These are phyloP conservation scores for Theileria parva DNA, from an alignment of 169 alveolate species.

Conservation along the genomic window DNA sequence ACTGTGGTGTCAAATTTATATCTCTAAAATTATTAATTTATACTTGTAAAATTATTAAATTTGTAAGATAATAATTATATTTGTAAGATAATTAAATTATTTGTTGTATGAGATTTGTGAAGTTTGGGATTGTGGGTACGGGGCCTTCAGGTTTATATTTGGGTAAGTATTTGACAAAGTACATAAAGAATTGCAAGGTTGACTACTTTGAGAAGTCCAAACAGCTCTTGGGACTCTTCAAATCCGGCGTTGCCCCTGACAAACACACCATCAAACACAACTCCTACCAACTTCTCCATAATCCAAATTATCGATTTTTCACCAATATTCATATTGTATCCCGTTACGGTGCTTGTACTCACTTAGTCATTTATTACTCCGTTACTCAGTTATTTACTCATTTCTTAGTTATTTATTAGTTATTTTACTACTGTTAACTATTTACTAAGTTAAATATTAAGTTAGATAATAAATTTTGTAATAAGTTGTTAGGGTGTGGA, in stretches of 20 bases:
- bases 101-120: background rate
- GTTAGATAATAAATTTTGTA: too few species aligned
- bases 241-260: constrained; percentile 89
- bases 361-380: too few species aligned
- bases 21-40: too few species aligned
- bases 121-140: constrained; percentile 79
- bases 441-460: too few species aligned
- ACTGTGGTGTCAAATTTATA: too few species aligned
- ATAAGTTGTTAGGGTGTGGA: background rate
- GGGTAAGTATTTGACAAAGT: constrained; percentile 72
- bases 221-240: constrained; percentile 81
- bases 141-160: constrained; percentile 88
- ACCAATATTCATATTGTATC: constrained; percentile 79
- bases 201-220: constrained; percentile 82
- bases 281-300: constrained; percentile 63
- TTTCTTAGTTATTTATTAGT: too few species aligned
- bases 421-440: too few species aligned
- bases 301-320: constrained; percentile 55
- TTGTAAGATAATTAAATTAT: background rate
- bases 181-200: constrained; percentile 65
- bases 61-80: too few species aligned
- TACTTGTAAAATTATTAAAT: too few species aligned
- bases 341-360: too few species aligned
- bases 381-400: background rate
- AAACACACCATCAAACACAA: constrained; percentile 72